Conservation (phyloP, 148 eudicot species). For the Cornus suecica region DNA sequence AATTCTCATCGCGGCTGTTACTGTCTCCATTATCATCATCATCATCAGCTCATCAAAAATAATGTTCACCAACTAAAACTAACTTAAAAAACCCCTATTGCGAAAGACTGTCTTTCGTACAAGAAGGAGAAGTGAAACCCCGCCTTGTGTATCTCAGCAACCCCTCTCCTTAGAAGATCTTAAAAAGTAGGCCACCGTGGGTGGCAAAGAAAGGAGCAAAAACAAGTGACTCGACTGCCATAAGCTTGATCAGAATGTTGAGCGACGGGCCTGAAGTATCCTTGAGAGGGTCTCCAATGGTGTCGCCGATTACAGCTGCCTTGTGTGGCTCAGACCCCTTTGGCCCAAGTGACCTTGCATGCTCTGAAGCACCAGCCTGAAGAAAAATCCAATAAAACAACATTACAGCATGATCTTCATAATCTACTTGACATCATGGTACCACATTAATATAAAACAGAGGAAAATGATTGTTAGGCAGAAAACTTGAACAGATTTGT, state of each 20-base stretch:
- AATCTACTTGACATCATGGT: not conserved
- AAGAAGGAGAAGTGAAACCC: not conserved
- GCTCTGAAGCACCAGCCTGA: slow-evolving; percentile 88
- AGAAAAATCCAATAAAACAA: not conserved
- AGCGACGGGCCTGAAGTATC: slow-evolving; percentile 87
- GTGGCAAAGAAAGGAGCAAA: slow-evolving; percentile 90
- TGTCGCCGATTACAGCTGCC: slow-evolving; percentile 91
- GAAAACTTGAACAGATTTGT: too few species aligned
- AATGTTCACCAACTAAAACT: not conserved
- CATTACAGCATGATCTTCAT: too few species aligned
- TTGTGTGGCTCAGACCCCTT: slow-evolving; percentile 89
- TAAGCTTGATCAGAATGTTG: slow-evolving; percentile 84
- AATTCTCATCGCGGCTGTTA: not conserved
- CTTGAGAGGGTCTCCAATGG: slow-evolving; percentile 81
- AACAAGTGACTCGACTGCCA: slow-evolving; percentile 88
- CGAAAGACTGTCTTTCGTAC: too few species aligned
- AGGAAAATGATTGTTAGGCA: too few species aligned
- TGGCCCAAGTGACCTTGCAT: slow-evolving; percentile 74
- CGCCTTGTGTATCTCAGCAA: not conserved
- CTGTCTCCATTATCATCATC: slow-evolving; percentile 6
- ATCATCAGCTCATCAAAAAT: slow-evolving; percentile 16
- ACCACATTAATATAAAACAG: not conserved
- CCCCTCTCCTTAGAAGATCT: slow-evolving; percentile 19
- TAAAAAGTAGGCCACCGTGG: slow-evolving; percentile 55
- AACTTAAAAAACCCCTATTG: slow-evolving; percentile 1